Evolutionary conservation across 768 basidiomycete species (phyloP), one percentile per base, ranked within the genome.

Genomic region (Collybiopsis luxurians): DNA sequence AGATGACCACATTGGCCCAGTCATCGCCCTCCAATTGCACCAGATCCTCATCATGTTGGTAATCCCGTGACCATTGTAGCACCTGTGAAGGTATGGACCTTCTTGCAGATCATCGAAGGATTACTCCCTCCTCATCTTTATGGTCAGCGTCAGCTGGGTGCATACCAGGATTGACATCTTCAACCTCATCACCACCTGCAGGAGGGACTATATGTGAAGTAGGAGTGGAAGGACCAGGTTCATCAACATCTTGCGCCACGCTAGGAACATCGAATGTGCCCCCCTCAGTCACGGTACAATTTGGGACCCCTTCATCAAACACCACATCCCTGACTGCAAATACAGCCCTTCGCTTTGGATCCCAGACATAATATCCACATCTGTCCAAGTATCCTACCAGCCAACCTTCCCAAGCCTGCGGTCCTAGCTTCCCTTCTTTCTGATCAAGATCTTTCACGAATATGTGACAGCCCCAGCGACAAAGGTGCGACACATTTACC

Each of bases 301-400:
- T 5, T 44, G 42, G 17, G 6, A 24, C 7, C 5, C 42, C 42
- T 24, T 44, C n/a, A 9, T 62, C 58, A 40, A 62, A 62, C n/a
- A 59, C 44, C 2, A 62, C 56, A 28, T 62, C 43, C 9, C 55
- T 48, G 2, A 59, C 58, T 24, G 47, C 12, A 48, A 42, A 62
- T 1, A 62, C 45, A 2, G 40, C 30, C 2, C 2, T 1, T 1
- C 55, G 55, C n/a, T 26, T 12, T 0, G 51, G 50, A 31, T 62
- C 56, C 3, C 39, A 57, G 0, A 62, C 31, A 2, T 55, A 27
- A 36, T 62, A 62, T 2, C 61, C 61, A 6, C 55, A 50, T 0
- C 55, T 42, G 12, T 58, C 61, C 61, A 62, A 54, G 30, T 62
- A 62, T 23, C 59, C 58, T 10, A 62, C 53, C 58, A 62, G 56